These are phyloP conservation scores for Leavenworthia alabamica DNA, from an alignment of 345 rosid species.

Conservation along the genomic window DNA sequence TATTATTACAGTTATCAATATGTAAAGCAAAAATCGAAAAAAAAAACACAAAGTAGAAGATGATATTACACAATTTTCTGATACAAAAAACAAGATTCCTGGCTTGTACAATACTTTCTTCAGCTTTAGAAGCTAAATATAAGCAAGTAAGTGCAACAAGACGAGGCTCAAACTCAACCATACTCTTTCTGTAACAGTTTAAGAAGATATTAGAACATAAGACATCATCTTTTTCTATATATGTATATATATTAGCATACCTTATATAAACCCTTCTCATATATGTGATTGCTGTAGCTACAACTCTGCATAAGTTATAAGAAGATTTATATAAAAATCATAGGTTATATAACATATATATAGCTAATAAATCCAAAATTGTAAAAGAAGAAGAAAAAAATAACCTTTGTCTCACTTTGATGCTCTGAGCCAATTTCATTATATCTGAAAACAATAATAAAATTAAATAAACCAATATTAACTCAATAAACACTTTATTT, in stretches of 20 bases:
- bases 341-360: no score
- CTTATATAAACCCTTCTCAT: slow-evolving; percentile 87
- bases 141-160: slow-evolving; percentile 89
- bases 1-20: slow-evolving; percentile 21
- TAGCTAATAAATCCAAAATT: no score
- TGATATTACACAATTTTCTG: slow-evolving; percentile 62
- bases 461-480: neutral
- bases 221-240: neutral
- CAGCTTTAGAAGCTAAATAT: slow-evolving; percentile 94
- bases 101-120: slow-evolving; percentile 93
- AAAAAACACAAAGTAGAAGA: no score
- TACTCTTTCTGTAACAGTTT: slow-evolving; percentile 55
- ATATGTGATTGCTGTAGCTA: slow-evolving; percentile 82
- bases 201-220: neutral
- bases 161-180: slow-evolving; percentile 89
- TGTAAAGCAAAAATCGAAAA: no score
- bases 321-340: neutral
- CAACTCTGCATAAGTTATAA: slow-evolving; percentile 55
- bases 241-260: slow-evolving; percentile 30
- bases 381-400: no score
- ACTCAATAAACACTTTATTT: neutral
- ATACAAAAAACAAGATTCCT: slow-evolving; percentile 57
- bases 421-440: slow-evolving; percentile 62
- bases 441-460: slow-evolving; percentile 47
- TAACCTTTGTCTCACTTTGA: slow-evolving; percentile 92